Percentiles rank a stretch among this genome's conserved stretches.
Evolutionary conservation across 768 basidiomycete species (phyloP).

Genomic region (Panellus pusillus): DNA sequence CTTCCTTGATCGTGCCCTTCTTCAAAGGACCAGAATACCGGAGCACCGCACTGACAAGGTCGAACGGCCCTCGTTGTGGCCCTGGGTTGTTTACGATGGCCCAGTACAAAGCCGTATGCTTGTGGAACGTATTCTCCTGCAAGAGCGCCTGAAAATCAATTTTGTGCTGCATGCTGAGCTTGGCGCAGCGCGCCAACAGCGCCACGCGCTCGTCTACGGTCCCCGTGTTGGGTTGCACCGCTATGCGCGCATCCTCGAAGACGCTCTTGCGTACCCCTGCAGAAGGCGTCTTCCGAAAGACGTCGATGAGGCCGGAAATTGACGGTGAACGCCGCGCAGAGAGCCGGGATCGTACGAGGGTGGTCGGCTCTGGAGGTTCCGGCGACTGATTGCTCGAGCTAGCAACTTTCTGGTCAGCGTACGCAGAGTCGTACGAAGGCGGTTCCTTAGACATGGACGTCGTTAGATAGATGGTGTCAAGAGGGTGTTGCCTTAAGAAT

Average conservation of each 20-base stretch:
- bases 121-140: not conserved
- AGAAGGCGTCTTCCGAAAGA: not conserved
- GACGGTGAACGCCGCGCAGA: not conserved
- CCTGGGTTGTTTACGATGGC: constrained; percentile 8
- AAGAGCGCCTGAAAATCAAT: constrained; percentile 1
- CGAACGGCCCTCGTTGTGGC: constrained; percentile 1
- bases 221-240: not conserved
- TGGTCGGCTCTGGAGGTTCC: not conserved
- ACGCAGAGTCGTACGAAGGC: not conserved
- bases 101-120: constrained; percentile 9
- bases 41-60: constrained; percentile 1
- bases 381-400: not conserved
- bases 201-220: not conserved
- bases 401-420: not conserved
- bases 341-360: not conserved
- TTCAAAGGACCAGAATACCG: constrained; percentile 1
- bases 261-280: not conserved
- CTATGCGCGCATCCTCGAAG: not conserved
- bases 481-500: too few species aligned
- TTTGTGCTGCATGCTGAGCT: constrained; percentile 1
- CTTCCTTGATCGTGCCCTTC: constrained; percentile 1
- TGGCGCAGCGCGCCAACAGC: constrained; percentile 2
- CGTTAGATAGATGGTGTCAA: too few species aligned
- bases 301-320: not conserved
- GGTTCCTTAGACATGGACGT: not conserved